Base-by-base conservation (phyloP, 441 rosid genomes). In the Syzygium syzygioides region DNA sequence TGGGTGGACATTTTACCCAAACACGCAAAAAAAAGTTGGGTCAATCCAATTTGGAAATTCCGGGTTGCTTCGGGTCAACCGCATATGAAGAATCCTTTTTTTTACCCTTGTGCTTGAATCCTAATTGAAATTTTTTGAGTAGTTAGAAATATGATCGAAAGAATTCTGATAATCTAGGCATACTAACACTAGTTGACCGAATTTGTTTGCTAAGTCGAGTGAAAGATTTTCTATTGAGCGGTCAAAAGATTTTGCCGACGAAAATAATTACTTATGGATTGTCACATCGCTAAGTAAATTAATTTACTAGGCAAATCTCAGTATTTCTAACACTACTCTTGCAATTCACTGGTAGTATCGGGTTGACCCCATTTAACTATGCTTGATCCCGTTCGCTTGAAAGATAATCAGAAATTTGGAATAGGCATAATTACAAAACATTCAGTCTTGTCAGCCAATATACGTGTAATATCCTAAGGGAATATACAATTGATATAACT, bases 151-250 rank as follows among this genome's bases (percentile, higher is more conserved):
- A 60, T 13, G 18, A 60, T 60, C 66, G 28, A 60, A 60, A 28
- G 28, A 60, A 60, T 60, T 60, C 66, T 60, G 3, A 60, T 3
- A 60, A 60, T 60, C 18, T 15, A 5, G 9, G 18, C 18, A 60
- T 28, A 60, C 18, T 12, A 60, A 28, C 1, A 3, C 18, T 28
- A 2, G n/a, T 7, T 7, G 7, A 1, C 17, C 0, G 0, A 28
- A 60, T 60, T 11, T 60, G 32, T 28, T 60, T 5, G 18, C 18
- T 15, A 60, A 60, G 9, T 60, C 32, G 5, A 12, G 32, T 26
- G 1, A 28, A 2, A 28, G 66, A 60, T 60, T 28, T 60, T 60
- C 32, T 13, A 5, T 3, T 2, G 66, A 15, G 30, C 28, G 32
- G 17, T 28, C 14, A 60, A 60, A 28, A 60, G 66, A 60, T 60